phyloP scores from a whole-genome alignment of 208 protist genomes.

The Leishmania amazonensis region DNA sequence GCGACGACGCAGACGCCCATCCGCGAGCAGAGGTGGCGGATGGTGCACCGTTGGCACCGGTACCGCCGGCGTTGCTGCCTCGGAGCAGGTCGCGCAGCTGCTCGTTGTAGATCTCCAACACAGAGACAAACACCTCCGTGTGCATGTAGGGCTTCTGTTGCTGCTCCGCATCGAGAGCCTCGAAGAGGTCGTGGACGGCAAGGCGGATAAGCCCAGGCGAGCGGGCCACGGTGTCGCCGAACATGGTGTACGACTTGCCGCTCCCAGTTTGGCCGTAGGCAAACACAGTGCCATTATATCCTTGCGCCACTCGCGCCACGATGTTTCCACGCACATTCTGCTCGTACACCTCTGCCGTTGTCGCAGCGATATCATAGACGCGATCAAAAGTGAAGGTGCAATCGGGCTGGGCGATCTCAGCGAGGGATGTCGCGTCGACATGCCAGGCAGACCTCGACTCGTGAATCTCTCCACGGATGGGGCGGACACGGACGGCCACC shows the following conservation, averaged over 20 bases:
- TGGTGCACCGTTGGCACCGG: neutral
- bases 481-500: conserved; percentile 71
- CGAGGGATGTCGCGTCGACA: conserved; percentile 35
- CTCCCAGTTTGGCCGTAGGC: conserved; percentile 90
- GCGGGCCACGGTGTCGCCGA: conserved; percentile 39
- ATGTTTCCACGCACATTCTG: conserved; percentile 48
- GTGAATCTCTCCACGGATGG: conserved; percentile 49
- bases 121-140: conserved; percentile 57
- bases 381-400: conserved; percentile 76
- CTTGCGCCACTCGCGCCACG: conserved; percentile 61
- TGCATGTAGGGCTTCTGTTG: conserved; percentile 36
- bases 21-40: neutral
- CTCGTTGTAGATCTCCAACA: conserved; percentile 89
- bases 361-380: conserved; percentile 46
- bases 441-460: conserved; percentile 47
- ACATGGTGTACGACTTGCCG: conserved; percentile 88
- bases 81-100: conserved; percentile 78
- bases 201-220: conserved; percentile 45
- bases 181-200: conserved; percentile 66
- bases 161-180: conserved; percentile 45
- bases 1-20: neutral
- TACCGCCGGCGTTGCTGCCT: conserved; percentile 14
- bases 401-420: conserved; percentile 60
- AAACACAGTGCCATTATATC: conserved; percentile 88
- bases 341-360: conserved; percentile 60